phyloP scores from a whole-genome alignment of 2,329 filamentous ascomycete genomes.

The Ophiostoma tasmaniense region DNA sequence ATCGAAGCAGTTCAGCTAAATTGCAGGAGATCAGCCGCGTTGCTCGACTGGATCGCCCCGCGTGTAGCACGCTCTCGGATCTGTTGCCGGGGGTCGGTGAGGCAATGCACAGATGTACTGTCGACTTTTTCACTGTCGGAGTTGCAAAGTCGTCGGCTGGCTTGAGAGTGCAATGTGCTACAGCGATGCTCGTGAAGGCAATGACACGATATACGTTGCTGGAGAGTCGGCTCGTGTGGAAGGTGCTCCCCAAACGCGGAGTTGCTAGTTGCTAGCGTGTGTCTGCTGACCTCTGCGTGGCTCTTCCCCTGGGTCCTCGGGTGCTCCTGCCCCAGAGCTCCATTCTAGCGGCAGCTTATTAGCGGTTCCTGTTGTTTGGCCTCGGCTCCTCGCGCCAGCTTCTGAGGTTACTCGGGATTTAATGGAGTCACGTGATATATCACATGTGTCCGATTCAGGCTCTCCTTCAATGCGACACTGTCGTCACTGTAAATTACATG shows the following conservation, averaged over 20 bases:
- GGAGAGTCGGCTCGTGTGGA: not conserved
- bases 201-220: conserved; percentile 8
- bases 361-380: conserved; percentile 13
- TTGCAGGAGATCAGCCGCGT: not conserved
- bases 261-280: not conserved
- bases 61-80: not conserved
- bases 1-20: not conserved
- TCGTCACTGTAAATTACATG: not conserved
- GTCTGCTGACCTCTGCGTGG: conserved; percentile 5
- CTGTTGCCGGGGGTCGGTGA: not conserved
- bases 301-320: conserved; percentile 7
- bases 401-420: not conserved
- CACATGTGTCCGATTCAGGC: not conserved
- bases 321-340: conserved; percentile 11
- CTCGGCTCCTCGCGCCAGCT: conserved; percentile 17
- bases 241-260: conserved; percentile 6
- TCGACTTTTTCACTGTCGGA: not conserved
- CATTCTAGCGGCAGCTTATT: conserved; percentile 10
- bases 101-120: not conserved
- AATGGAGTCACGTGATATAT: not conserved
- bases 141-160: not conserved
- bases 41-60: not conserved
- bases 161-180: not conserved
- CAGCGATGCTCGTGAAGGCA: not conserved
- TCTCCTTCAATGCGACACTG: not conserved